Evolutionary conservation across 306 rosid genomes (phyloP), one percentile per base, ranked within the genome.

Genomic region (Pyrus communis): DNA sequence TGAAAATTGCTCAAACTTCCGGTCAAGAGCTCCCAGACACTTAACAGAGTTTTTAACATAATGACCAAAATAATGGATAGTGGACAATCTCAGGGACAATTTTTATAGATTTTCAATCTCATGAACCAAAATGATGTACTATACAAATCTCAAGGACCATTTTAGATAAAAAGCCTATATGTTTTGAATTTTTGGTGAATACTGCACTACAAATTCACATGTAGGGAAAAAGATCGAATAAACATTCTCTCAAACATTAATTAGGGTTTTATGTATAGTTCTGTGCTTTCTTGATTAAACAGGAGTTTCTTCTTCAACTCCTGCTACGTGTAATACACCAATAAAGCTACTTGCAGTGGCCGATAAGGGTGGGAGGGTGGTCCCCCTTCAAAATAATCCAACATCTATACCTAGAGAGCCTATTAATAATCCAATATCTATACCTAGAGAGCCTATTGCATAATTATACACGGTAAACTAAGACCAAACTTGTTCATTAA

Each of bases 341-440:
- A 75, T 77, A 82, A 85, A 88, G 85, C 71, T 78, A 83, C 62
- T 77, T 74, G 55, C 28, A 67, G 67, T 35, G 67, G 67, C 75
- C 66, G 73, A 58, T 70, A 79, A 75, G 68, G 67, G 25, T 46
- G 49, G 15, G 67, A 27, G 35, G 35, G 18, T 64, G 69, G 69
- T 64, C 69, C 69, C 69, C 69, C 25, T 64, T 31, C 11, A 64
- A 64, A 64, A 64, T 64, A 64, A 64, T 17, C 40, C 45, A 62
- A 62, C 3, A 7, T 7, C 67, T 28, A 28, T 12, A 28, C 43
- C 69, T 18, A 64, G 69, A 3, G 1, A 64, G 11, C 17, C n/a
- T 64, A 60, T 12, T 25, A 64, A 64, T 64, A 64, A 64, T 17
- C 40, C 45, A 62, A 62, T 7, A 7, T 7, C 67, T 28, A 28